Conservation (phyloP, 2,329 filamentous ascomycete species). For the Xylaria sp. region DNA sequence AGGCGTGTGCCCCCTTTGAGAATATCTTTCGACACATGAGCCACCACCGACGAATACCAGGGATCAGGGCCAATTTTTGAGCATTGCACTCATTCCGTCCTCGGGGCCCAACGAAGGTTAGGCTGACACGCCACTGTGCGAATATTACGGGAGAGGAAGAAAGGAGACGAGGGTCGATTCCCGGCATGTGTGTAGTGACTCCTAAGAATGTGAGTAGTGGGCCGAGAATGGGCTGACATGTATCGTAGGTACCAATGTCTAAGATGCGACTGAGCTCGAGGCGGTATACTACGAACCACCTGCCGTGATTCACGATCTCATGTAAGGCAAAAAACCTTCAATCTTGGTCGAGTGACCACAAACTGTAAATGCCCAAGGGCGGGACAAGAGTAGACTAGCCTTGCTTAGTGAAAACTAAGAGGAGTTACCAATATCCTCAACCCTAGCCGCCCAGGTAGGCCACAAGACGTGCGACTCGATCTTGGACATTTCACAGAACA, state of each 20-base stretch:
- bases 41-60: constrained; percentile 22
- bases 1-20: constrained; percentile 24
- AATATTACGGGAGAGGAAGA: constrained; percentile 26
- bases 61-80: constrained; percentile 15
- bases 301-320: neutral
- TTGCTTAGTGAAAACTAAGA: constrained; percentile 2
- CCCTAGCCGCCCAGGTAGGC: neutral
- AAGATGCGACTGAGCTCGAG: neutral
- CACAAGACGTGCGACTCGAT: neutral
- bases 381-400: neutral
- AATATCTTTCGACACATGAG: constrained; percentile 27
- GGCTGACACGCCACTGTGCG: constrained; percentile 20
- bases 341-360: constrained; percentile 8
- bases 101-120: constrained; percentile 22
- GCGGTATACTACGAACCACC: constrained; percentile 7
- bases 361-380: neutral
- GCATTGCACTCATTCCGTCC: constrained; percentile 23
- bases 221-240: constrained; percentile 17
- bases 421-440: constrained; percentile 10
- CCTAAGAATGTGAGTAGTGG: constrained; percentile 27
- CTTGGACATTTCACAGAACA: constrained; percentile 9
- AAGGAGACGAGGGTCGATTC: constrained; percentile 25
- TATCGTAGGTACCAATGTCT: constrained; percentile 11
- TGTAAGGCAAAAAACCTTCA: constrained; percentile 12
- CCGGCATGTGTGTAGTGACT: constrained; percentile 13